Evolutionary conservation across 257 asterid species (phyloP).

Genomic region (Primulina huaijiensis): DNA sequence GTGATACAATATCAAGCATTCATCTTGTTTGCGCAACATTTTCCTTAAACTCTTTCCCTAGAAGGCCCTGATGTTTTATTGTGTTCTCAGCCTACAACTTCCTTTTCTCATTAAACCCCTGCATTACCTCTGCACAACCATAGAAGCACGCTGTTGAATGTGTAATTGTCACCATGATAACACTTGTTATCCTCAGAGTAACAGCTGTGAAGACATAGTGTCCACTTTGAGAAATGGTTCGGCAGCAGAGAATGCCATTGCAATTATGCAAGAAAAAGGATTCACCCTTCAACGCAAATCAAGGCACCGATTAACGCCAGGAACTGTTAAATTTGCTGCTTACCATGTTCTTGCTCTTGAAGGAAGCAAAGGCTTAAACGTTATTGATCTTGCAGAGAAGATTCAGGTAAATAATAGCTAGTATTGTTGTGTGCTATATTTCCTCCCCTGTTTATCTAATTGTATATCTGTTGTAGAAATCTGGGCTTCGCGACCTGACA

Average conservation of each 20-base stretch:
- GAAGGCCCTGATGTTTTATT: neutral
- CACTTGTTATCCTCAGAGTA: slow-evolving; percentile 48
- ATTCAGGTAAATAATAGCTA: slow-evolving; percentile 68
- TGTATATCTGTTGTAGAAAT: slow-evolving; percentile 51
- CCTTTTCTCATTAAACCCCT: neutral
- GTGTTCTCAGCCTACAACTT: neutral
- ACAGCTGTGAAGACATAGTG: slow-evolving; percentile 87
- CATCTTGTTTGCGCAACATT: neutral
- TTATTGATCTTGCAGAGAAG: slow-evolving; percentile 90
- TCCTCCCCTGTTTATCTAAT: slow-evolving; percentile 24
- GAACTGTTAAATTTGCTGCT: slow-evolving; percentile 99
- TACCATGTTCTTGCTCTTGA: slow-evolving; percentile 99
- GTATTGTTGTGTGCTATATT: slow-evolving; percentile 10
- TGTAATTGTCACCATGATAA: slow-evolving; percentile 19
- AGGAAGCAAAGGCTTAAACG: slow-evolving; percentile 93
- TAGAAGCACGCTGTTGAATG: slow-evolving; percentile 5
- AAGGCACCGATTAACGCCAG: slow-evolving; percentile 94
- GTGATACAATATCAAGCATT: neutral
- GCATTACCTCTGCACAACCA: slow-evolving; percentile 2
- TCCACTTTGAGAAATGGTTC: slow-evolving; percentile 86
- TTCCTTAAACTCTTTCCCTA: neutral
- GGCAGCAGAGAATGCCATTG: slow-evolving; percentile 92
- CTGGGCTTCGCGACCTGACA: slow-evolving; percentile 94
- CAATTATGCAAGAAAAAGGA: slow-evolving; percentile 94
- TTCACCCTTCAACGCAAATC: slow-evolving; percentile 70